These are phyloP conservation scores for Debaryomyces hansenii DNA, from an alignment of 805 yeast species.

Conservation along the genomic window DNA sequence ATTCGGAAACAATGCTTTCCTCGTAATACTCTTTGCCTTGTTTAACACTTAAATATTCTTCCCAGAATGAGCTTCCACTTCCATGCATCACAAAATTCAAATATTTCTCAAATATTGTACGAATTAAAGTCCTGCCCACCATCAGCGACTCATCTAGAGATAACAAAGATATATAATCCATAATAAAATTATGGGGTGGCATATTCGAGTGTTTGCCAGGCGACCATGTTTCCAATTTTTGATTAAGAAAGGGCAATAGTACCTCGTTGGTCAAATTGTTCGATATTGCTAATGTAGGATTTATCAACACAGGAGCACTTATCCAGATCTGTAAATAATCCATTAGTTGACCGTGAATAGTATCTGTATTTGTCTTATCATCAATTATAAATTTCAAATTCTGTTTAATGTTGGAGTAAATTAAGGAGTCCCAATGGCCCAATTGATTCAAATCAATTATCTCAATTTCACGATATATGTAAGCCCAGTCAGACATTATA, in stretches of 20 bases:
- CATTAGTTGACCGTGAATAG: slow-evolving; percentile 8
- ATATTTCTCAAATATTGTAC: slow-evolving; percentile 9
- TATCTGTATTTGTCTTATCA: not conserved
- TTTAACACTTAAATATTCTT: not conserved
- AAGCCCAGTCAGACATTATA: slow-evolving; percentile 14
- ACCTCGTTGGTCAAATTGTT: slow-evolving; percentile 14
- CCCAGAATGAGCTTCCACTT: slow-evolving; percentile 13
- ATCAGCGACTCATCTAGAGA: slow-evolving; percentile 4
- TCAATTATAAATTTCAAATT: not conserved
- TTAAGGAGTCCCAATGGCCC: slow-evolving; percentile 19
- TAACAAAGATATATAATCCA: slow-evolving; percentile 20
- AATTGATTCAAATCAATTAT: slow-evolving; percentile 1
- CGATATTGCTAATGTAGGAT: slow-evolving; percentile 10
- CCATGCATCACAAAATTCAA: slow-evolving; percentile 8
- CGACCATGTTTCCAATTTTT: slow-evolving; percentile 14
- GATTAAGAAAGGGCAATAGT: slow-evolving; percentile 16
- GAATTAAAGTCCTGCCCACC: not conserved
- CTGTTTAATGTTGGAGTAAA: slow-evolving; percentile 9
- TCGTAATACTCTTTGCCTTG: not conserved
- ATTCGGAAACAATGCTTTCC: slow-evolving; percentile 1
- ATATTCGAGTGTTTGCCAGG: slow-evolving; percentile 8
- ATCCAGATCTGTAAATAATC: slow-evolving; percentile 15
- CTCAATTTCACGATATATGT: slow-evolving; percentile 10
- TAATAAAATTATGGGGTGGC: slow-evolving; percentile 13
- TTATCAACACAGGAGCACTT: slow-evolving; percentile 12